Conservation (phyloP, 805 yeast species). For the Wilhelminamyces savonicus region DNA sequence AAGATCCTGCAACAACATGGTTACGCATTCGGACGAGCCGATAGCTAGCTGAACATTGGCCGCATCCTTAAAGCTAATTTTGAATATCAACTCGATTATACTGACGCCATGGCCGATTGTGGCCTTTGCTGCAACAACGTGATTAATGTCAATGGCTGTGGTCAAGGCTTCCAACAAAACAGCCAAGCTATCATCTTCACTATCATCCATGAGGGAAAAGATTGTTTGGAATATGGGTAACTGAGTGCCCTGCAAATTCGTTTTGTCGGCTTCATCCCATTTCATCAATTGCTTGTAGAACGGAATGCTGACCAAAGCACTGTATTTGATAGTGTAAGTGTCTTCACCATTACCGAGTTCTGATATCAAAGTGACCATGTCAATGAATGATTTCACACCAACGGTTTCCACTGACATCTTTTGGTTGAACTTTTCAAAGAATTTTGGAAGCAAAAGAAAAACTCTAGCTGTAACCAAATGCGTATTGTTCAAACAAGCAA, state of each 20-base stretch:
- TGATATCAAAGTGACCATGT: constrained; percentile 20
- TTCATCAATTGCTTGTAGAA: constrained; percentile 34
- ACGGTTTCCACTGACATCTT: constrained; percentile 22
- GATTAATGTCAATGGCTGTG: constrained; percentile 41
- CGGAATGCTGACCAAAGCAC: constrained; percentile 47
- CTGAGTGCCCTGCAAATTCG: constrained; percentile 17
- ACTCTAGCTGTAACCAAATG: constrained; percentile 41
- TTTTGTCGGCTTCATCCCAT: constrained; percentile 5
- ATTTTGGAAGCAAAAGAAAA: constrained; percentile 49
- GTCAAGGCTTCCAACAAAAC: constrained; percentile 66
- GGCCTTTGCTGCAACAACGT: constrained; percentile 15
- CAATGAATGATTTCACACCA: constrained; percentile 22
- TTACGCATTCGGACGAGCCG: constrained; percentile 66
- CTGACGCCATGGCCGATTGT: constrained; percentile 11
- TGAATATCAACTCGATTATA: constrained; percentile 53
- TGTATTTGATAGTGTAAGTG: constrained; percentile 16
- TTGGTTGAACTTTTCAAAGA: constrained; percentile 46
- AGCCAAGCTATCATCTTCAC: constrained; percentile 78
- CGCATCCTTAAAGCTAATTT: constrained; percentile 65
- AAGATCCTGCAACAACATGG: constrained; percentile 47
- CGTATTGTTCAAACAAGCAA: too few relatives aligned
- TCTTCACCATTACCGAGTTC: constrained; percentile 4
- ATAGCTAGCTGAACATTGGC: constrained; percentile 64
- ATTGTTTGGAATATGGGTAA: constrained; percentile 33
- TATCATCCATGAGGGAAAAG: constrained; percentile 43